Base-by-base conservation (phyloP, 2,329 filamentous ascomycete genomes). In the Phoma sp. region DNA sequence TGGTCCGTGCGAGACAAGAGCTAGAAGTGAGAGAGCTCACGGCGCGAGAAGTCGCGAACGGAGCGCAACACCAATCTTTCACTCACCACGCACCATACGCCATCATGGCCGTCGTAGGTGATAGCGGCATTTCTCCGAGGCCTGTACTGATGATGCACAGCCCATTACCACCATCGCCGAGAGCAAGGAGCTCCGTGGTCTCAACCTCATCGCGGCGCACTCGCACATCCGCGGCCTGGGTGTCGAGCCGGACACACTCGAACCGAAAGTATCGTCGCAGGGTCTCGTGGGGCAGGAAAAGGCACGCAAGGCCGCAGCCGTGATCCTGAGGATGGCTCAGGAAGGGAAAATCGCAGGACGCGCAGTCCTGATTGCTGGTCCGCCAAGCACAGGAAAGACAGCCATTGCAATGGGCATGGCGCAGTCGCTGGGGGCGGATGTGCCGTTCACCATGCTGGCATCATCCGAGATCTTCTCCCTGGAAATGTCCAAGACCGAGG, bases 401-500 rank as follows among this genome's bases (percentile, higher is more conserved):
- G 95, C 95, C 43, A 96, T 99, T 68, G 95, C 95, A 46, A 98
- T 97, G 90, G 95, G 93, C 43, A 97, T 99, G 93, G 90, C 95
- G 33, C 95, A 99, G 76, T 96, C 93, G 27, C 85, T 99, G 47
- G 95, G 94, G 40, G 79, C 92, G 43, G 95, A 99, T 75, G 93
- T 97, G 2, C 95, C 95, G 4, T 99, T 99, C 76, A 99, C 95
- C 21, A 93, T 92, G 79, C 88, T 98, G 61, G 92, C 95, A 38
- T 92, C 93, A 13, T 96, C 93, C 55, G 95, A 99, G 77, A 97
- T 99, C 71, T 99, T 97, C 81, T 97, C 93, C 24, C 85, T 98
- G 72, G 95, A 99, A 78, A 98, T 99, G 94, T 96, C 92, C 69
- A 99, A 99, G 82, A 99, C 95, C 33, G 95, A 99, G 78, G 94